phyloP scores from a whole-genome alignment of 169 alveolate genomes.

The Fabrea salina region DNA sequence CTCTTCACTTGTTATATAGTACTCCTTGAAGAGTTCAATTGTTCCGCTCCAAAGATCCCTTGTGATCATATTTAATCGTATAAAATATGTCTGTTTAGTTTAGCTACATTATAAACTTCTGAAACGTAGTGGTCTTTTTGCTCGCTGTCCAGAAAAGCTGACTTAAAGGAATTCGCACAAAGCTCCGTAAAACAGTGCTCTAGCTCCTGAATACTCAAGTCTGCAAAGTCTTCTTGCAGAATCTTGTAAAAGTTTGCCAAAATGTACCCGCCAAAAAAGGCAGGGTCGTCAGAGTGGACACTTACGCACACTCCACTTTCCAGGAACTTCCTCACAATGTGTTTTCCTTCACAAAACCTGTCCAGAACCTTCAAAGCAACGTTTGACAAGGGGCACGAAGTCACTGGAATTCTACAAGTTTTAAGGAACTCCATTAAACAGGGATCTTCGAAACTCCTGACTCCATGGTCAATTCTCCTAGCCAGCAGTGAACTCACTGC shows the following conservation, averaged over 20 bases:
- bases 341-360: slow-evolving; percentile 25
- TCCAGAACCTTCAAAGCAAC: slow-evolving; percentile 23
- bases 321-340: slow-evolving; percentile 27
- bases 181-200: not conserved
- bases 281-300: slow-evolving; percentile 56
- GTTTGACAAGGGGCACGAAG: slow-evolving; percentile 54
- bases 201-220: not conserved
- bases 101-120: too few species aligned
- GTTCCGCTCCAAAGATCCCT: too few species aligned
- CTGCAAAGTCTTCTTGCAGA: not conserved
- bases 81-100: too few species aligned
- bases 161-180: too few species aligned
- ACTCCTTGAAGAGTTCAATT: too few species aligned
- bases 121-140: too few species aligned
- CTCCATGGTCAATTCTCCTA: slow-evolving; percentile 50
- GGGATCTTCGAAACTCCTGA: slow-evolving; percentile 26
- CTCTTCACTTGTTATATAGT: too few species aligned
- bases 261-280: slow-evolving; percentile 37
- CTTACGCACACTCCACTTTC: slow-evolving; percentile 36
- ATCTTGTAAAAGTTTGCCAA: slow-evolving; percentile 32
- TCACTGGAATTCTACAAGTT: slow-evolving; percentile 27
- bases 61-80: too few species aligned
- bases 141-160: too few species aligned
- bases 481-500: slow-evolving; percentile 31
- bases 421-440: slow-evolving; percentile 15